Base-by-base conservation (phyloP, 148 eudicot genomes). In the Silene latifolia region DNA sequence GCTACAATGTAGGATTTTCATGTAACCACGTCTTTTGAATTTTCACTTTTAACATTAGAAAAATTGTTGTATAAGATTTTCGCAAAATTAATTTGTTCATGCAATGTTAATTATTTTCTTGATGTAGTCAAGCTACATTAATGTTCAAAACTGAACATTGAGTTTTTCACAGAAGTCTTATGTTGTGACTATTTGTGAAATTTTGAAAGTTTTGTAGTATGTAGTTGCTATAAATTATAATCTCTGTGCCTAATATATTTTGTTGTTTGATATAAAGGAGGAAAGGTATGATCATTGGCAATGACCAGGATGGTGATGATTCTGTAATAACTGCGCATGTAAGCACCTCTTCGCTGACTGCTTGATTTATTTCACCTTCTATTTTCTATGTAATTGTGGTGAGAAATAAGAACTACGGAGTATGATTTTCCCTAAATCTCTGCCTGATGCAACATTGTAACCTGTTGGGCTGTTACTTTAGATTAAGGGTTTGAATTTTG, bases 301-400 rank as follows among this genome's bases (percentile, higher is more conserved):
- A 92, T 74, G 98, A 95, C 80, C 99, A 95, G 84, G 99, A 95
- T 21, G 97, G 91, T 63, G 97, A 92, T 78, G 99, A 95, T 78
- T 90, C 94, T 57, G 76, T 90, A 21, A 83, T 95, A 42, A 85
- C 83, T 51, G 97, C 99, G 47, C 88, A 89, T 87, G 97, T 95
- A 89, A 73, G 96, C 73, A 65, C 56, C 20, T 47, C 71, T 80
- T 39, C 18, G 8, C 1, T 62, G 57, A 67, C 42, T 54, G 27
- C 48, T 17, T 24, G 44, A 6, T 27, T 23, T 25, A 23, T 60
- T 65, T 20, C 65, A n/a, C 29, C 20, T 46, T 72, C 24, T 72
- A 21, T 71, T 71, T 39, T 39, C 32, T 24, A 71, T 66, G 63
- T 25, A 29, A 24, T 25, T 58, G 15, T 68, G 71, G 54, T 35